Conservation (phyloP, 768 basidiomycete species). For the Coprinopsis marcescibilis region DNA sequence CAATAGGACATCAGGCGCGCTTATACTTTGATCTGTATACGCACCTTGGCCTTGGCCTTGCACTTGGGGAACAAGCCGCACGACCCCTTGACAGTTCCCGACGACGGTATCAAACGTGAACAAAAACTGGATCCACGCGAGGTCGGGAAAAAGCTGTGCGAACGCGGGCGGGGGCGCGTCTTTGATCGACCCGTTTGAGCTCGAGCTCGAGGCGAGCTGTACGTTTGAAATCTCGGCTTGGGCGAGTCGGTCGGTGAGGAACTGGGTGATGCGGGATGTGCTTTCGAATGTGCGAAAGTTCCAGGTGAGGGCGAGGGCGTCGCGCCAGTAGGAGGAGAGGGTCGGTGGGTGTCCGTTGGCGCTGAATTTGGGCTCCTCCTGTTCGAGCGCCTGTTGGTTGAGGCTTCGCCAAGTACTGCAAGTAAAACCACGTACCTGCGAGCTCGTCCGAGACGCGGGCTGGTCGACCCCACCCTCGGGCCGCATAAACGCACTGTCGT, state of each 20-base stretch:
- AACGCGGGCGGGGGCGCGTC: slow-evolving; percentile 18
- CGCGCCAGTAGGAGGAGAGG: slow-evolving; percentile 45
- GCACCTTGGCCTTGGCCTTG: neutral
- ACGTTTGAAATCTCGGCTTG: slow-evolving; percentile 20
- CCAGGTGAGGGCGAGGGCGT: slow-evolving; percentile 59
- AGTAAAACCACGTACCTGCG: too few relatives aligned
- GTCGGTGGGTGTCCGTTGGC: slow-evolving; percentile 7
- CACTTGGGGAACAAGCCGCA: slow-evolving; percentile 43
- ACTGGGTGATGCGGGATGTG: slow-evolving; percentile 29
- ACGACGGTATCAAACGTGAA: slow-evolving; percentile 52
- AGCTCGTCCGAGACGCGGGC: too few relatives aligned
- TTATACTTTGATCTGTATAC: too few relatives aligned
- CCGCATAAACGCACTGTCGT: slow-evolving; percentile 1
- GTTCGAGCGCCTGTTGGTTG: neutral
- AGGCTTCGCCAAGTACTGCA: neutral
- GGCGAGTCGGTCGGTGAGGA: slow-evolving; percentile 44
- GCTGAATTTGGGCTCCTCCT: slow-evolving; percentile 2
- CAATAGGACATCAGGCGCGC: too few relatives aligned
- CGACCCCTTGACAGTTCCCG: slow-evolving; percentile 47
- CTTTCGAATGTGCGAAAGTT: slow-evolving; percentile 54
- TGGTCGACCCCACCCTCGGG: too few relatives aligned
- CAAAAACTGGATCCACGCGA: slow-evolving; percentile 51
- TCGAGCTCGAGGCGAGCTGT: slow-evolving; percentile 16
- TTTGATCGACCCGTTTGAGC: slow-evolving; percentile 4
- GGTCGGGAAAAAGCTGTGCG: slow-evolving; percentile 40